Base-by-base conservation (phyloP, 1,284 basidiomycete species). In the Ustilago trichophora region DNA sequence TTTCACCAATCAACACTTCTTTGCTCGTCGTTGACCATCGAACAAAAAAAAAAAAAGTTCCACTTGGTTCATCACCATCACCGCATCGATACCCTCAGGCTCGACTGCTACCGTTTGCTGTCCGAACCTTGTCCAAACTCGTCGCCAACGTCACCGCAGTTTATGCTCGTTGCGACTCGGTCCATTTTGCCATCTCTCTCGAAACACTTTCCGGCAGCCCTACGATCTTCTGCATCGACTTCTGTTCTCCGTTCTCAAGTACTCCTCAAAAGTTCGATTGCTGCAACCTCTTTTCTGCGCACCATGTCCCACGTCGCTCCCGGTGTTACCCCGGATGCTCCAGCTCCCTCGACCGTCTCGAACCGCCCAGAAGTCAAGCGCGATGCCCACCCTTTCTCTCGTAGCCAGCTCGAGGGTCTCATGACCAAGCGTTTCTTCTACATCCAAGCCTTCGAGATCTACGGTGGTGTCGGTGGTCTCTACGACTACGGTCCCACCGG, bases 391-490 rank as follows among this genome's bases (percentile, higher is more conserved):
- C 82, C 89, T 13, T 99, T 98, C 80, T 91, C 94, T 83, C 95
- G 96, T 83, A 75, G 85, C 26, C 87, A 90, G 48, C 87, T 98
- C 43, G 95, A 98, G 79, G 89, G 89, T 25, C 84, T 96, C 54
- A 87, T 98, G 66, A 91, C 90, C 76, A 89, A 91, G 68, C 86
- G 96, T 42, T 99, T 99, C 86, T 99, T 98, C 86, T 98, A 91
- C 82, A 93, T 93, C 10, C 95, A 94, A 48, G 92, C 96, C 2
- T 99, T 98, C 77, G 95, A 98, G 83, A 96, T 98, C 84, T 98
- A 98, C 78, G 93, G 93, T 65, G 95, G 94, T 91, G 91, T 97
- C 62, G 93, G 93, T 60, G 95, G 95, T 64, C 85, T 98, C 35
- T 81, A 78, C 62, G 82, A 81, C 76, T 83, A 78, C 65, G 82